Conservation (phyloP, 2,329 filamentous ascomycete genomes). For the Botrytis tulipae region DNA sequence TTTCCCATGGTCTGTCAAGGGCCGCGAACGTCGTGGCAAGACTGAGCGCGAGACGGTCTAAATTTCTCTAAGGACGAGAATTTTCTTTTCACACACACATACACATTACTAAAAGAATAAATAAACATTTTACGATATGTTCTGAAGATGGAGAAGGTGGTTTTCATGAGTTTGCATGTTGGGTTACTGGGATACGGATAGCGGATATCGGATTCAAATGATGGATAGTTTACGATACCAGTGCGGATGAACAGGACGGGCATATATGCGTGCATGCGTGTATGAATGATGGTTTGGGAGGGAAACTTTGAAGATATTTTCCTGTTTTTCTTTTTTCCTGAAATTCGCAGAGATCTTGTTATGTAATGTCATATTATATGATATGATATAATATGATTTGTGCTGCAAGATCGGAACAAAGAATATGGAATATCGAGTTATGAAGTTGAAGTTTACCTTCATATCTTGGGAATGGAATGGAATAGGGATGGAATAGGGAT, state of each 20-base stretch:
- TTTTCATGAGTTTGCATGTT: not conserved
- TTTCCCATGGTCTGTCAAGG: slow-evolving; percentile 90
- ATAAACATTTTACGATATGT: not conserved
- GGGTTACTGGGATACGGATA: not conserved
- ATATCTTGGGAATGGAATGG: too few relatives aligned
- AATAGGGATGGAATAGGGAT: too few relatives aligned
- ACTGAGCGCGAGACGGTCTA: slow-evolving; percentile 41
- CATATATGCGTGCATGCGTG: not conserved
- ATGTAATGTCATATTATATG: too few relatives aligned
- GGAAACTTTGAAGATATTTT: too few relatives aligned
- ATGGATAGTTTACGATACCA: not conserved
- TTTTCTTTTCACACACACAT: not conserved
- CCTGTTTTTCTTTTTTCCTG: too few relatives aligned
- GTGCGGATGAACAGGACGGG: not conserved
- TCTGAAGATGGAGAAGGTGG: not conserved
- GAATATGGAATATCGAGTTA: too few relatives aligned
- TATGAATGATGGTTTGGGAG: not conserved
- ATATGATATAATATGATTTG: too few relatives aligned
- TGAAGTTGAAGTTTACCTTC: too few relatives aligned
- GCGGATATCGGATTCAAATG: not conserved
- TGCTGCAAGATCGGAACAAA: too few relatives aligned
- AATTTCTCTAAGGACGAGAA: not conserved
- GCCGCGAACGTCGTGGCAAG: slow-evolving; percentile 57
- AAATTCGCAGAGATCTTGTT: too few relatives aligned
- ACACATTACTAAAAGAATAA: not conserved